phyloP scores from a whole-genome alignment of 2,329 filamentous ascomycete genomes.

The Trichoderma sp. region DNA sequence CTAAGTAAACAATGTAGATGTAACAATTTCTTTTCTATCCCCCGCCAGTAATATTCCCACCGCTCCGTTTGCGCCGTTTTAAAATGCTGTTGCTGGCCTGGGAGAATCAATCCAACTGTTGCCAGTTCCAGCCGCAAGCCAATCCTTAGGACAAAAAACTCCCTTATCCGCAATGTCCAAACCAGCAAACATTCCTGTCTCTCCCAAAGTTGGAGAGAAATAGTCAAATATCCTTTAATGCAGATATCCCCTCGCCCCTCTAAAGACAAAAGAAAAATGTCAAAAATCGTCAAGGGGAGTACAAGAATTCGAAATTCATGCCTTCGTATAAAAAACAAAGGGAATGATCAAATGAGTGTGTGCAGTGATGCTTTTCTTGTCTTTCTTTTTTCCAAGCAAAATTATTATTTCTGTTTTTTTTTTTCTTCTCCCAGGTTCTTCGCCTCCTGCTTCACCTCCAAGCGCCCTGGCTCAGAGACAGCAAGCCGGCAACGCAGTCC shows the following conservation, averaged over 20 bases:
- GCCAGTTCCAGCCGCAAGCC: not conserved
- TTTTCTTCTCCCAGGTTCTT: not conserved
- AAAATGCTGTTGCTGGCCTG: not conserved
- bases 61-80: not conserved
- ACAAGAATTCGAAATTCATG: not conserved
- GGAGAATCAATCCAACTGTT: not conserved
- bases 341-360: conserved; percentile 7
- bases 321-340: conserved; percentile 6
- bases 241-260: not conserved
- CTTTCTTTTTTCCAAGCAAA: not conserved
- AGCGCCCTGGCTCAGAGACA: conserved; percentile 88
- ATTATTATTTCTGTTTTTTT: not conserved
- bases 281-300: not conserved
- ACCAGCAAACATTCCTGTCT: not conserved
- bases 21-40: not conserved
- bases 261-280: not conserved
- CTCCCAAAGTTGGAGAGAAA: not conserved
- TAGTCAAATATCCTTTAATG: not conserved
- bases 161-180: not conserved
- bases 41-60: not conserved
- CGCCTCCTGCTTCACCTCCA: conserved; percentile 57
- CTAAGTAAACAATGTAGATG: not conserved
- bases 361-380: not conserved
- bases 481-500: conserved; percentile 83
- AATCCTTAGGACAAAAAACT: not conserved